Base-by-base conservation (phyloP, 495 filamentous ascomycete genomes). In the Hypoxylon intermedium region DNA sequence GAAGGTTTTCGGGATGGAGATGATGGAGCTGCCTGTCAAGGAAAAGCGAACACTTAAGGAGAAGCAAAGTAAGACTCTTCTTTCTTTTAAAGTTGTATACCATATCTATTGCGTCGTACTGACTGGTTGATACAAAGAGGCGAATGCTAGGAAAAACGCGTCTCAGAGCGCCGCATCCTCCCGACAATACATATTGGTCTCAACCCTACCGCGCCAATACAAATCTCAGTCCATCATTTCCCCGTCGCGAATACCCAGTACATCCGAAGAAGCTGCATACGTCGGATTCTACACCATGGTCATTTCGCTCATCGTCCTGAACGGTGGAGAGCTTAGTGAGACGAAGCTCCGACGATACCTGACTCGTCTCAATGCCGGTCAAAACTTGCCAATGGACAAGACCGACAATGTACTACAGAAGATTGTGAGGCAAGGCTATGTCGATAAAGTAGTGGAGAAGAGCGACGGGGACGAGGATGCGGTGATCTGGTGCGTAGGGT, bases 381-480 rank as follows among this genome's bases (percentile, higher is more conserved):
- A 86, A 13, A 87, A 88, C 61, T 90, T 91, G 31, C 87, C 89
- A 1, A 69, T 89, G 49, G 90, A 89, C 45, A 87, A 85, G 46
- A 96, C 90, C 9, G 90, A 94, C 18, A 82, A 85, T 23, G 72
- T 93, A 4, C 74, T 98, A 6, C 80, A 86, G 56, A 83, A 85
- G 37, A 87, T 98, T 74, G 77, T 85, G 40, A 89, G 82, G 56
- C 90, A 98, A 37, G 90, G 90, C 0, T 98, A 98, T 67, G 73
- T 98, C 1, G 77, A 89, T 20, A 89, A 84, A 53, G 80, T 85
- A n/a, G 80, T 83, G 42, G 89, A 92, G 47, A 77, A 79, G 68
- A 58, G 61, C 15, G 76, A 79, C 4, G 79, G 77, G 0, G 88
- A 86, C n/a, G 89, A 92, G 16, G 91, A 95, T 53, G 72, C 81